Base-by-base conservation (phyloP, 2,329 filamentous ascomycete genomes). In the Xylariaceae sp. region DNA sequence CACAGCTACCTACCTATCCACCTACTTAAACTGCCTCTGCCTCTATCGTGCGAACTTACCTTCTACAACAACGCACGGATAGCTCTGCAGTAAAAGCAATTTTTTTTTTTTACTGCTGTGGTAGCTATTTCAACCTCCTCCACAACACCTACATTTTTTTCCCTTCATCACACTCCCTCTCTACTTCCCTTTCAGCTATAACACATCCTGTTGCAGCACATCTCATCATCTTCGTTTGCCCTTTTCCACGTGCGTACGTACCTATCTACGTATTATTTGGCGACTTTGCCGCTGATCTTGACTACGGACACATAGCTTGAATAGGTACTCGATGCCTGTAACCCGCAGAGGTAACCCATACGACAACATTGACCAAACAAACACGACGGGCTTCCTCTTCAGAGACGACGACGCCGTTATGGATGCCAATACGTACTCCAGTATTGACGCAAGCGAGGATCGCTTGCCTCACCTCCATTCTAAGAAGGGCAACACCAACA, bases 261-360 rank as follows among this genome's bases (percentile, higher is more conserved):
- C 31, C 29, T 40, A 27, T 41, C 4, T 11, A 31, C 6, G 19
- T 45, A 9, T 37, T 31, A 30, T n/a, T 44, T 35, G 4, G 19
- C 9, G n/a, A 27, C 9, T 11, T 47, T 37, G 30, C 48, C 34
- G 50, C 62, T 67, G 53, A 65, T 54, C 39, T 40, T 40, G 31
- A 51, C 50, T 51, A 32, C 35, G 41, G 31, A 52, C 52, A 57
- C 60, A 64, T 64, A 95, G 89, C 62, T 79, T 86, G 57, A 95
- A 96, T 70, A 87, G 92, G 61, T 95, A 95, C 72, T 96, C 92
- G 3, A 91, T 96, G 88, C 92, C 92, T 34, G 88, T 92, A 50
- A 89, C 87, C 47, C 80, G 81, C 57, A 83, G 85, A 61, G 82
- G 86, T 62, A 84, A 86, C 59, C 74, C 84, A 64, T 84, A 87